Evolutionary conservation across 78 protist genomes (phyloP), one percentile per base, ranked within the genome.

Genomic region (Monosiga brevicollis): DNA sequence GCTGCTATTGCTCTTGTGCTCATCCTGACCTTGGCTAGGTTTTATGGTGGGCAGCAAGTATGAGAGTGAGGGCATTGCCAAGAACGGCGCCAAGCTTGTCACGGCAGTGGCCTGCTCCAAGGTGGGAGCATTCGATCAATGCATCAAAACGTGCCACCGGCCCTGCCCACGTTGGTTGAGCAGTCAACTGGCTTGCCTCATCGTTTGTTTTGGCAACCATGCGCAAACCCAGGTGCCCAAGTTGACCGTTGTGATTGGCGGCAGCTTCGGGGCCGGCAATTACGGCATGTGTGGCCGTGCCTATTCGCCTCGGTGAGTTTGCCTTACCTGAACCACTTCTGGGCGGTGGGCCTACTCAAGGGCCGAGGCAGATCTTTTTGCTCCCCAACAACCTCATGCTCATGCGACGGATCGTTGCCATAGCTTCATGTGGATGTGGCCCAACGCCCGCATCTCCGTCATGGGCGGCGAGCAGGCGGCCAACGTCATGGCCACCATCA

Each of bases 401-500:
- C n/a, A n/a, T n/a, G n/a, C n/a, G n/a, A n/a, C n/a, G n/a, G n/a
- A n/a, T n/a, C n/a, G n/a, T n/a, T n/a, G n/a, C n/a, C n/a, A n/a
- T n/a, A n/a, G n/a, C 36, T 93, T 95, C 93, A 6, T 96, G 85
- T 96, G 76, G 87, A 94, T 94, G 98, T 95, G 98, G 98, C 99
- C 99, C 43, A 95, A 96, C 82, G 87, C 97, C 3, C 86, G 92
- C 41, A 95, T 96, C 76, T 78, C 91, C 78, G 99, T 96, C 74
- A 96, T 96, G 99, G 99, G 99, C 29, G 99, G 99, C 70, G 95
- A 94, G 74, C 98, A 97, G 89, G 99, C 98, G 6, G 91, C 96
- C 3, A 34, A 75, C 6, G 93, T 92, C 34, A 83, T 87, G 9
- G n/a, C 81, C 22, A 29, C 43, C 75, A 26, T 75, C 71, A 37